These are phyloP conservation scores for Aspergillus asperescens DNA, from an alignment of 495 filamentous ascomycete species.

Conservation along the genomic window DNA sequence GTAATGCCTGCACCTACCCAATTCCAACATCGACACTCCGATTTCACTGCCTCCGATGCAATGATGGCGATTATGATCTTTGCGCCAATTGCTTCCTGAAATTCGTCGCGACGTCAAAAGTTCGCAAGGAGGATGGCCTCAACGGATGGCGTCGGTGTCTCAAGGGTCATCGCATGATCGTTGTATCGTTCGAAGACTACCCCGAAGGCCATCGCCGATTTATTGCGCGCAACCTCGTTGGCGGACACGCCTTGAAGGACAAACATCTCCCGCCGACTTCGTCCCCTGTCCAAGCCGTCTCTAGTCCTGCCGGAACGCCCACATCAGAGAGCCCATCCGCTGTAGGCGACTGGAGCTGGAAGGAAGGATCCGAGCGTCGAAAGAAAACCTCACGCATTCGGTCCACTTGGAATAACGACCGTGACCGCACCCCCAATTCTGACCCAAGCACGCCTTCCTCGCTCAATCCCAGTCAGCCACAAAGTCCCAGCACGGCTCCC, in stretches of 20 bases:
- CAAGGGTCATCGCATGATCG: conserved; percentile 74
- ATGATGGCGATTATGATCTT: conserved; percentile 75
- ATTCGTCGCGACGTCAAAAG: conserved; percentile 53
- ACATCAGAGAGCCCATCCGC: conserved; percentile 25
- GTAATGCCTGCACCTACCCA: conserved; percentile 65
- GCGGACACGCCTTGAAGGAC: conserved; percentile 58
- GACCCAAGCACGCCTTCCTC: conserved; percentile 17
- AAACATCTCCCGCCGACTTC: conserved; percentile 37
- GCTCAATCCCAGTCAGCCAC: conserved; percentile 14
- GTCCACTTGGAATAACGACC: conserved; percentile 7
- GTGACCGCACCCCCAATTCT: conserved; percentile 11
- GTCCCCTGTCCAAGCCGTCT: conserved; percentile 16
- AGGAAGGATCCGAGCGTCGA: conserved; percentile 42
- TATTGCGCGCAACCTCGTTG: conserved; percentile 63
- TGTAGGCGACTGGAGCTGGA: conserved; percentile 46
- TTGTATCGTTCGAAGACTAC: conserved; percentile 65
- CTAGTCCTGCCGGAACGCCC: conserved; percentile 11
- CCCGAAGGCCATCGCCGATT: conserved; percentile 52
- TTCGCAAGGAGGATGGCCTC: conserved; percentile 68
- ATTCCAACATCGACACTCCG: conserved; percentile 63
- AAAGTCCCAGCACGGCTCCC: not conserved
- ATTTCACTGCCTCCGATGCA: conserved; percentile 70
- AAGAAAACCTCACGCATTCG: conserved; percentile 45
- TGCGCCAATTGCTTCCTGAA: conserved; percentile 70
- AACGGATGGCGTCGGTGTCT: conserved; percentile 77